Evolutionary conservation across 2,329 filamentous ascomycete species (phyloP).

Genomic region (Metarhizium sp.): DNA sequence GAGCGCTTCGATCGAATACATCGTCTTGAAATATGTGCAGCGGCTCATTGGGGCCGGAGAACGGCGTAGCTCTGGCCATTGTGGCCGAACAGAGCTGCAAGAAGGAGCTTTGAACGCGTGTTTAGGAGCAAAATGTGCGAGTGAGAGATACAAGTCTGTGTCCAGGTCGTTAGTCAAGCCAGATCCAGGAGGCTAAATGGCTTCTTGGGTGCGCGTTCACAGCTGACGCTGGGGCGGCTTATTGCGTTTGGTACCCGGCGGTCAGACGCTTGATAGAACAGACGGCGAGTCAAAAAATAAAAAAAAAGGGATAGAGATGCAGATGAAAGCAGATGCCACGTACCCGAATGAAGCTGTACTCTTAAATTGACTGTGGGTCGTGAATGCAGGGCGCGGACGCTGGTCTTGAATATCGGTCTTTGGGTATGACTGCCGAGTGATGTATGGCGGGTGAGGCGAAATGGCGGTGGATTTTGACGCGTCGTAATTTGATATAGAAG

Average conservation of each 20-base stretch:
- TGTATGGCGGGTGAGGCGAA: constrained; percentile 1
- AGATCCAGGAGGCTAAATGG: background rate
- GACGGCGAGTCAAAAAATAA: background rate
- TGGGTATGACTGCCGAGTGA: constrained; percentile 1
- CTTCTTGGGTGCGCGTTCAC: background rate
- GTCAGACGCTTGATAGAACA: background rate
- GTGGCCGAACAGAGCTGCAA: constrained; percentile 24
- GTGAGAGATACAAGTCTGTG: background rate
- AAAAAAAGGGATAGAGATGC: background rate
- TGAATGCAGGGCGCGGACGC: constrained; percentile 2
- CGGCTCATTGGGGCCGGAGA: constrained; percentile 34
- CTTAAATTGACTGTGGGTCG: constrained; percentile 4
- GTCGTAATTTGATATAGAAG: constrained; percentile 2
- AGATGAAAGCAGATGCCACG: background rate
- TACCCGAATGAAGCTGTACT: constrained; percentile 3
- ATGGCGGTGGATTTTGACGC: constrained; percentile 4
- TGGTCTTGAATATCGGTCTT: background rate
- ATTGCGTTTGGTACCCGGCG: background rate
- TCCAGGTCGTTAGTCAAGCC: background rate
- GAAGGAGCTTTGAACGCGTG: constrained; percentile 3
- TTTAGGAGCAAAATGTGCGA: background rate
- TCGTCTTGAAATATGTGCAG: constrained; percentile 45
- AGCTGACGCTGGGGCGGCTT: background rate
- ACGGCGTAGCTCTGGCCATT: constrained; percentile 45
- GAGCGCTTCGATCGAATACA: constrained; percentile 33